phyloP scores from a whole-genome alignment of 2,329 filamentous ascomycete species.

The Hymenoscyphus salicellus region DNA sequence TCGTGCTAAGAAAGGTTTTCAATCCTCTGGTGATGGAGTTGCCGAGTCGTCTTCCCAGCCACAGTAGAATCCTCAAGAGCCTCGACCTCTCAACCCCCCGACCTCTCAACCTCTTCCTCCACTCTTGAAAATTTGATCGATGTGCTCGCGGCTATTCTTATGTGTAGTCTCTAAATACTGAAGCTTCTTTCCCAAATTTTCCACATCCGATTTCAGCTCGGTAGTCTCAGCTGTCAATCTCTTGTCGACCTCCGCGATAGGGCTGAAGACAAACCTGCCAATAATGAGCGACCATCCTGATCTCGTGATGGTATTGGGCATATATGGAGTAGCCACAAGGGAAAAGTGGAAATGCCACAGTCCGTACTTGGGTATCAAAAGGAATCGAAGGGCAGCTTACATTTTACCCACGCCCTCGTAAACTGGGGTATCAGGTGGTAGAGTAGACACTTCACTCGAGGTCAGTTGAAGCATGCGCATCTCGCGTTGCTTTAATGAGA shows the following conservation, averaged over 20 bases:
- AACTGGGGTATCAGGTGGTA: constrained; percentile 73
- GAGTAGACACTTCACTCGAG: constrained; percentile 71
- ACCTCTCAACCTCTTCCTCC: constrained; percentile 31
- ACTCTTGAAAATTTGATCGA: constrained; percentile 78
- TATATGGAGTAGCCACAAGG: constrained; percentile 10
- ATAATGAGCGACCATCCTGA: constrained; percentile 13
- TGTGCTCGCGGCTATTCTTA: constrained; percentile 88
- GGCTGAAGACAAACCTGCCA: constrained; percentile 79
- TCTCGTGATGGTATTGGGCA: constrained; percentile 20
- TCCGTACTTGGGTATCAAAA: constrained; percentile 4
- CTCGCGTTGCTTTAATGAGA: constrained; percentile 81
- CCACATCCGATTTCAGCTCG: constrained; percentile 72
- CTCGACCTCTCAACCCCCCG: neutral
- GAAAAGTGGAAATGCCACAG: constrained; percentile 7
- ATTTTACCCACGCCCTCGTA: constrained; percentile 98
- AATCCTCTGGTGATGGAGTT: neutral
- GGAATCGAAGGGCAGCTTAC: constrained; percentile 49
- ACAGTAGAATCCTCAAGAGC: constrained; percentile 1
- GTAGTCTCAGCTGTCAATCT: constrained; percentile 74
- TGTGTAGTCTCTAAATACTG: constrained; percentile 92
- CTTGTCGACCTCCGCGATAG: constrained; percentile 68
- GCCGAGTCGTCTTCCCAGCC: constrained; percentile 2
- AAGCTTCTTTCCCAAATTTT: constrained; percentile 80
- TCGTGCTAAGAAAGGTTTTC: neutral
- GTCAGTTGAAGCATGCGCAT: constrained; percentile 86